Percentiles rank a stretch among this genome's conserved stretches.
These are phyloP conservation scores for Paecilomyces variotii DNA, from an alignment of 2,329 filamentous ascomycete species.

Conservation along the genomic window DNA sequence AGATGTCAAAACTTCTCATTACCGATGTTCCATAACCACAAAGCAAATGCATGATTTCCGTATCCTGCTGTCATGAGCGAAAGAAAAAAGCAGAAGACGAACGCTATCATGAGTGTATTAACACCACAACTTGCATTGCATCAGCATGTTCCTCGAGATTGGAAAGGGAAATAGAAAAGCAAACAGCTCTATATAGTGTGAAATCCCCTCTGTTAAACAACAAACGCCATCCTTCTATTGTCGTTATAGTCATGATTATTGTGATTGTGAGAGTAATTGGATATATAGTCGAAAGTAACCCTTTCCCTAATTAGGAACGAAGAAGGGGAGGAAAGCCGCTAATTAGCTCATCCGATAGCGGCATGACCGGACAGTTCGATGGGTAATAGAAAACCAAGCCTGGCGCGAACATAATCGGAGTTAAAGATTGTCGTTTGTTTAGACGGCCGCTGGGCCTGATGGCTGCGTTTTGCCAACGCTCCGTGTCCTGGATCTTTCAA, in stretches of 20 bases:
- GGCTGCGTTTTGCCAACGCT: background rate
- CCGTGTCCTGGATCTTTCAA: constrained; percentile 18
- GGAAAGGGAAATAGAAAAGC: background rate
- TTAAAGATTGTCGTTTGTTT: background rate
- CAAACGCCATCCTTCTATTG: background rate
- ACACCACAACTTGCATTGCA: background rate
- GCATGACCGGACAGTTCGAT: background rate
- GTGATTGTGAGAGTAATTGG: background rate
- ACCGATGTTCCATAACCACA: too few species aligned
- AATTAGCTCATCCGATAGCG: background rate
- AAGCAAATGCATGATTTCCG: too few species aligned
- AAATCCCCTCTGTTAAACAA: background rate
- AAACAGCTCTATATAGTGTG: background rate
- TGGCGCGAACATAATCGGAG: background rate
- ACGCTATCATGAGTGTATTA: background rate
- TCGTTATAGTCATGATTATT: background rate
- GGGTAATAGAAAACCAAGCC: background rate
- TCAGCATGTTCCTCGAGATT: background rate
- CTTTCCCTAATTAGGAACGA: background rate
- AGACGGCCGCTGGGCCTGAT: background rate
- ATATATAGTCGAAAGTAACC: background rate
- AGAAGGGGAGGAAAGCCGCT: background rate
- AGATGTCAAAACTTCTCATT: too few species aligned
- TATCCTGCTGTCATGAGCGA: too few species aligned
- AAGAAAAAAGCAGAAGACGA: too few species aligned